Evolutionary conservation across 805 yeast species (phyloP).

Genomic region (Starmerella apicola): DNA sequence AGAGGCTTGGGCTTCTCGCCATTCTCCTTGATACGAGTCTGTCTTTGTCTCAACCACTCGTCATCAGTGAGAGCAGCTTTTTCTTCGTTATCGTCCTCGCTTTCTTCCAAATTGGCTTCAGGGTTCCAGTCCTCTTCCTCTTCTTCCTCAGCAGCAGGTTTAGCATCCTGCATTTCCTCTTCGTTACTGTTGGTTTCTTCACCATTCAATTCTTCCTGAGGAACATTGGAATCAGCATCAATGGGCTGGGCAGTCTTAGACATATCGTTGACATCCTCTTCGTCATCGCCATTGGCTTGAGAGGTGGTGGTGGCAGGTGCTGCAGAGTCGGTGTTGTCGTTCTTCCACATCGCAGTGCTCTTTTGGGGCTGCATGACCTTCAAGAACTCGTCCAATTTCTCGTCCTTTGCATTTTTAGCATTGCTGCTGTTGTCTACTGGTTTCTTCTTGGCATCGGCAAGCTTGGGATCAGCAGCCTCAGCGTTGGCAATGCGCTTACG

Average conservation of each 20-base stretch:
- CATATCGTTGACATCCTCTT: slow-evolving; percentile 25
- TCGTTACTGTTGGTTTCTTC: neutral
- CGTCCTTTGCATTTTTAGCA: slow-evolving; percentile 19
- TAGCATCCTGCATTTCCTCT: slow-evolving; percentile 33
- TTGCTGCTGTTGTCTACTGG: too few relatives aligned
- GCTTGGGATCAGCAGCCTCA: neutral
- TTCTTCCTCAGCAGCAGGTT: slow-evolving; percentile 39
- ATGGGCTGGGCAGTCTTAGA: neutral
- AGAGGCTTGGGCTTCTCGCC: slow-evolving; percentile 15
- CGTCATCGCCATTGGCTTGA: slow-evolving; percentile 26
- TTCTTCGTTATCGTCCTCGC: slow-evolving; percentile 21
- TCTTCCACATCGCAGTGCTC: slow-evolving; percentile 21
- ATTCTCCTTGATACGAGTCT: slow-evolving; percentile 55
- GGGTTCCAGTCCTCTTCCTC: slow-evolving; percentile 24
- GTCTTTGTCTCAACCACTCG: slow-evolving; percentile 74
- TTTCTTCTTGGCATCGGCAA: slow-evolving; percentile 10
- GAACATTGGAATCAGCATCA: neutral
- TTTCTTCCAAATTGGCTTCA: slow-evolving; percentile 13
- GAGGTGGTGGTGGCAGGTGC: slow-evolving; percentile 9
- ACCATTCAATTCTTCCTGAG: slow-evolving; percentile 24
- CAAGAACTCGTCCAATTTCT: slow-evolving; percentile 62
- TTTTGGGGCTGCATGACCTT: slow-evolving; percentile 71
- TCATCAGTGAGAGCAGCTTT: slow-evolving; percentile 44
- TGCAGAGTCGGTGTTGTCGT: slow-evolving; percentile 26
- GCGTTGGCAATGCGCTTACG: slow-evolving; percentile 12